Percentiles rank a stretch among this genome's conserved stretches.
Conservation (phyloP, 495 filamentous ascomycete genomes). For the Penicillium dipodomyicola region DNA sequence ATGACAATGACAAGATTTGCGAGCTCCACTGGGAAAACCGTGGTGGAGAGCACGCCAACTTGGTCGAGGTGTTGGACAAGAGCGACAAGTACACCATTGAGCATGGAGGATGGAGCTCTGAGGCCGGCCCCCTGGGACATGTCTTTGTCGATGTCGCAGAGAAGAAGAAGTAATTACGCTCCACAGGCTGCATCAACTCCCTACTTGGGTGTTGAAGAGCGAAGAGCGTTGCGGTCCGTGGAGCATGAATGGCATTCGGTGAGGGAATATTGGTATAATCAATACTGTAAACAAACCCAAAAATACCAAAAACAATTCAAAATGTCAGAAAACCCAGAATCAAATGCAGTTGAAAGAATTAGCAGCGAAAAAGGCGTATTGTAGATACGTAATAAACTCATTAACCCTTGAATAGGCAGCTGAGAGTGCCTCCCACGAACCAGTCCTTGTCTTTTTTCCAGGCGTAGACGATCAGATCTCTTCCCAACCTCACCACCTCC, state of each 20-base stretch:
- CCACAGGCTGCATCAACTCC: background rate
- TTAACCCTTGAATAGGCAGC: constrained; percentile 41
- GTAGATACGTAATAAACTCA: no score
- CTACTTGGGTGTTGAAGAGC: background rate
- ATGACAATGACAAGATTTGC: constrained; percentile 39
- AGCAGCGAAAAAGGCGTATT: background rate
- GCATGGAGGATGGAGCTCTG: constrained; percentile 38
- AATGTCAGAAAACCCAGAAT: background rate
- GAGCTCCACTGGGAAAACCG: constrained; percentile 45
- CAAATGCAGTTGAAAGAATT: background rate
- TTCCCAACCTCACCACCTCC: constrained; percentile 49
- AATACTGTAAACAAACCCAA: background rate
- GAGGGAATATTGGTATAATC: background rate
- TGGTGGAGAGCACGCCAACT: constrained; percentile 23
- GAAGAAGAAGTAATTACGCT: constrained; percentile 24
- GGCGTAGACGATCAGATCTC: constrained; percentile 52
- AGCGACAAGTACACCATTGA: constrained; percentile 35
- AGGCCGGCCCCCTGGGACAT: constrained; percentile 39
- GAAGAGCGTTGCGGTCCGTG: background rate
- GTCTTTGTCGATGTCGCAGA: constrained; percentile 35
- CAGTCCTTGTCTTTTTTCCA: constrained; percentile 53
- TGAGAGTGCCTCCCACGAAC: constrained; percentile 48
- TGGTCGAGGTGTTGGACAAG: constrained; percentile 34
- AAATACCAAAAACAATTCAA: background rate
- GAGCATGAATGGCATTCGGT: background rate